Conservation (phyloP, 768 basidiomycete species). For the Cystobasidiopsis lactophilus region DNA sequence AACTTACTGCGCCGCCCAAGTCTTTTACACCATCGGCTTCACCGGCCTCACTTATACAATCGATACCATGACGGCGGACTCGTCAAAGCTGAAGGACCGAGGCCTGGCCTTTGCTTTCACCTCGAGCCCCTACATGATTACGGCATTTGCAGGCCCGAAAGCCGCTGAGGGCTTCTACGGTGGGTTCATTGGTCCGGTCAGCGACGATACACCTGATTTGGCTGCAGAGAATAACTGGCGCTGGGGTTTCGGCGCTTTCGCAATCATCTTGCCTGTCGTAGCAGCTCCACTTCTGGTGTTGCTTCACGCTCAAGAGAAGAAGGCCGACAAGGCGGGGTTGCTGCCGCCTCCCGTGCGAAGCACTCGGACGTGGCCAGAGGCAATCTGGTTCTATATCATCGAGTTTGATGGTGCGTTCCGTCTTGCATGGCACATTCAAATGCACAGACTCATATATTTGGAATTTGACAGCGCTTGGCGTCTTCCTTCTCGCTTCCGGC, state of each 20-base stretch:
- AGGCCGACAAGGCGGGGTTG: neutral
- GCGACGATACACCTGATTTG: too few species aligned
- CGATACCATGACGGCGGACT: slow-evolving; percentile 9
- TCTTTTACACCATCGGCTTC: slow-evolving; percentile 19
- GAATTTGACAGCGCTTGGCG: slow-evolving; percentile 4
- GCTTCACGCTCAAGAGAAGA: neutral
- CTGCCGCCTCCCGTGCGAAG: neutral
- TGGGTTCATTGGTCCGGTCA: too few species aligned
- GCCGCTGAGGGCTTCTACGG: slow-evolving; percentile 18
- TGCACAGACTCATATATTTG: neutral
- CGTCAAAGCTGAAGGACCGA: slow-evolving; percentile 2
- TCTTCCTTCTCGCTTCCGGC: slow-evolving; percentile 8
- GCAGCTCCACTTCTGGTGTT: neutral
- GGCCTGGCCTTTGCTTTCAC: slow-evolving; percentile 21
- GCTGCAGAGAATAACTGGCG: slow-evolving; percentile 11
- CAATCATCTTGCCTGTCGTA: slow-evolving; percentile 6
- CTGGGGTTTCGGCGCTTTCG: slow-evolving; percentile 7
- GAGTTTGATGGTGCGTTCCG: slow-evolving; percentile 19
- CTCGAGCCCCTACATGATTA: slow-evolving; percentile 12
- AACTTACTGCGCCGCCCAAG: slow-evolving; percentile 20
- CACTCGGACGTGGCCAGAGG: slow-evolving; percentile 1
- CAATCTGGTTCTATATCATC: slow-evolving; percentile 13
- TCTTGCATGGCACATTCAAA: neutral
- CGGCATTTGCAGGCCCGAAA: slow-evolving; percentile 12
- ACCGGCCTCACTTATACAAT: slow-evolving; percentile 16